phyloP scores from a whole-genome alignment of 2,329 filamentous ascomycete genomes.

The Aureobasidium melanogenum region DNA sequence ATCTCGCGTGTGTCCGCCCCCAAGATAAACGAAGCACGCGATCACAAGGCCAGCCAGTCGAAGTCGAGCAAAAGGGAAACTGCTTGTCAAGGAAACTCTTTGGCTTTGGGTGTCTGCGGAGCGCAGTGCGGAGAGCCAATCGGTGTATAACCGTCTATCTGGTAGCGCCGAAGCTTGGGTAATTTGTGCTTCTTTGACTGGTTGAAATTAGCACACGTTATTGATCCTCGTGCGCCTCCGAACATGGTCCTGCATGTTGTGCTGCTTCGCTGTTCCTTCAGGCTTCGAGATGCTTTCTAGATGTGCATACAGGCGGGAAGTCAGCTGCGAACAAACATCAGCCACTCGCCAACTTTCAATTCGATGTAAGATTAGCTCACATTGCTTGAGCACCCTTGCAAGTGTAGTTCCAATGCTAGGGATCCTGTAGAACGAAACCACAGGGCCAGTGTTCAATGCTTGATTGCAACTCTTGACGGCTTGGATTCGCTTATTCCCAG shows the following conservation, averaged over 20 bases:
- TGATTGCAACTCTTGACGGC: neutral
- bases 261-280: neutral
- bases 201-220: slow-evolving; percentile 5
- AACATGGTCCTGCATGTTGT: neutral
- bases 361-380: too few relatives aligned
- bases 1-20: neutral
- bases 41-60: neutral
- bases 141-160: neutral
- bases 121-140: neutral
- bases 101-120: neutral
- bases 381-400: too few relatives aligned
- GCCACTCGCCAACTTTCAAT: too few relatives aligned
- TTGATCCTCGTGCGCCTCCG: neutral
- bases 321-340: too few relatives aligned
- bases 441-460: neutral
- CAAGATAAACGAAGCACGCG: slow-evolving; percentile 4
- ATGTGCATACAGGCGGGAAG: neutral
- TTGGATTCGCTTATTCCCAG: neutral
- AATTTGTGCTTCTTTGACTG: neutral
- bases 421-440: neutral
- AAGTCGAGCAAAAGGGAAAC: neutral
- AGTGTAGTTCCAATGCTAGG: neutral
- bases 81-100: neutral
- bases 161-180: neutral
- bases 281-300: neutral